phyloP scores from a whole-genome alignment of 192 early-diverging fungal genomes.

The Chytriomyces confervae region DNA sequence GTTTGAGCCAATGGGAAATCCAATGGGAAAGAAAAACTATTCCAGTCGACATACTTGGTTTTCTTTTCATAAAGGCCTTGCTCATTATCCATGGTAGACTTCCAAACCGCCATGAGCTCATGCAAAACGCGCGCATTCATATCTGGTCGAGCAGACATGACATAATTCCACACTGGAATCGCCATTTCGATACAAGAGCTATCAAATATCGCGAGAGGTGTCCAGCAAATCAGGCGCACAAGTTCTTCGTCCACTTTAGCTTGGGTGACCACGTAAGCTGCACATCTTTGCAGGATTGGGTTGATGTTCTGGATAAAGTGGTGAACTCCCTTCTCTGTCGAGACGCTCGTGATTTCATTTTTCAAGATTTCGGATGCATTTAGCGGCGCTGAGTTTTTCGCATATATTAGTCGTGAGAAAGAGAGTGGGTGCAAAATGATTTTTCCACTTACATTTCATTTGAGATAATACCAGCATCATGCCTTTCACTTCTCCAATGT shows the following conservation, averaged over 20 bases:
- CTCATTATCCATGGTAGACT: slow-evolving; percentile 73
- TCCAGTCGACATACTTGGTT: slow-evolving; percentile 26
- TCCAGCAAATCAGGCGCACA: slow-evolving; percentile 82
- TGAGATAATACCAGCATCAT: slow-evolving; percentile 33
- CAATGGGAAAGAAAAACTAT: background rate
- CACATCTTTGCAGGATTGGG: slow-evolving; percentile 60
- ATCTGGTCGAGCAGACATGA: slow-evolving; percentile 78
- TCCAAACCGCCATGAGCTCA: slow-evolving; percentile 85
- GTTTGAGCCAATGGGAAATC: slow-evolving; percentile 55
- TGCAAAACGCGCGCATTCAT: slow-evolving; percentile 80
- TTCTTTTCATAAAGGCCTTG: slow-evolving; percentile 73
- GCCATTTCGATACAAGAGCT: slow-evolving; percentile 80
- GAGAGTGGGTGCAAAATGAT: too few species aligned
- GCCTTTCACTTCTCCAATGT: slow-evolving; percentile 56
- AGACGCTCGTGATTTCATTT: slow-evolving; percentile 19
- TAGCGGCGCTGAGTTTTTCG: background rate
- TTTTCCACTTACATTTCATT: slow-evolving; percentile 28
- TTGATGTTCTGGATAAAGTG: slow-evolving; percentile 58
- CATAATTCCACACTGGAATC: slow-evolving; percentile 88
- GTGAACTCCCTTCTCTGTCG: slow-evolving; percentile 30
- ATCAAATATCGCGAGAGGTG: slow-evolving; percentile 82
- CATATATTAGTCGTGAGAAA: background rate
- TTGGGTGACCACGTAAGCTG: slow-evolving; percentile 45
- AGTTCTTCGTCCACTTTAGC: slow-evolving; percentile 69
- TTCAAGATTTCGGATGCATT: slow-evolving; percentile 23